Conservation (phyloP, 2,329 filamentous ascomycete genomes). For the Colletotrichum higginsianum region DNA sequence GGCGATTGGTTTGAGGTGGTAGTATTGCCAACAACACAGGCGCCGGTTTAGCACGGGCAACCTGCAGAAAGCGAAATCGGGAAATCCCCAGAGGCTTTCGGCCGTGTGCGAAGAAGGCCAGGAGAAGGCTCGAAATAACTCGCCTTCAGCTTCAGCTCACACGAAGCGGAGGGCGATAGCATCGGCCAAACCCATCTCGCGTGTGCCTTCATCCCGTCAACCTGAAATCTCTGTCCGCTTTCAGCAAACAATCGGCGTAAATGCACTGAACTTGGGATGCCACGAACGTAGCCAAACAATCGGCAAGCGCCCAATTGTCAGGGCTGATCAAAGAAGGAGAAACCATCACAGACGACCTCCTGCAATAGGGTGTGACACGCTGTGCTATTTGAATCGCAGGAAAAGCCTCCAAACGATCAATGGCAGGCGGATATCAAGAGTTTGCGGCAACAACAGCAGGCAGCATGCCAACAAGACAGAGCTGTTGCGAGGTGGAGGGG, state of each 20-base stretch:
- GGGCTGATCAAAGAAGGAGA: background rate
- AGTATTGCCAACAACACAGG: conserved; percentile 31
- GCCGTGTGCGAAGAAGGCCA: conserved; percentile 7
- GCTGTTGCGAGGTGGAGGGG: conserved; percentile 1
- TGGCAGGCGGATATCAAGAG: background rate
- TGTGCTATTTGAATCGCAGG: conserved; percentile 17
- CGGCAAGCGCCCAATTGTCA: conserved; percentile 17
- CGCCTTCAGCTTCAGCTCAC: background rate
- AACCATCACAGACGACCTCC: background rate
- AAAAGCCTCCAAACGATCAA: conserved; percentile 20
- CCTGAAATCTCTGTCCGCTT: conserved; percentile 17
- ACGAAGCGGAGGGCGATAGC: conserved; percentile 4
- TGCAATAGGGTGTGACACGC: conserved; percentile 2
- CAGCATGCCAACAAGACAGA: conserved; percentile 2
- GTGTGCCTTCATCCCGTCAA: conserved; percentile 21
- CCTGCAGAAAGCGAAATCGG: conserved; percentile 32
- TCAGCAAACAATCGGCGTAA: conserved; percentile 15
- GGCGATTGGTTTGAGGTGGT: conserved; percentile 28
- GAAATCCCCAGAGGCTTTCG: conserved; percentile 19
- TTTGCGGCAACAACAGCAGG: conserved; percentile 22
- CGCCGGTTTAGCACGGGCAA: conserved; percentile 14
- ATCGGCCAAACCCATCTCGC: conserved; percentile 14
- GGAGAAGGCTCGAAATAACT: background rate
- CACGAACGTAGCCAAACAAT: conserved; percentile 15
- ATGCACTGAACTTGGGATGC: conserved; percentile 24